Evolutionary conservation across 441 rosid species (phyloP), one percentile per base, ranked within the genome.

Genomic region (Jatropha podagrica): DNA sequence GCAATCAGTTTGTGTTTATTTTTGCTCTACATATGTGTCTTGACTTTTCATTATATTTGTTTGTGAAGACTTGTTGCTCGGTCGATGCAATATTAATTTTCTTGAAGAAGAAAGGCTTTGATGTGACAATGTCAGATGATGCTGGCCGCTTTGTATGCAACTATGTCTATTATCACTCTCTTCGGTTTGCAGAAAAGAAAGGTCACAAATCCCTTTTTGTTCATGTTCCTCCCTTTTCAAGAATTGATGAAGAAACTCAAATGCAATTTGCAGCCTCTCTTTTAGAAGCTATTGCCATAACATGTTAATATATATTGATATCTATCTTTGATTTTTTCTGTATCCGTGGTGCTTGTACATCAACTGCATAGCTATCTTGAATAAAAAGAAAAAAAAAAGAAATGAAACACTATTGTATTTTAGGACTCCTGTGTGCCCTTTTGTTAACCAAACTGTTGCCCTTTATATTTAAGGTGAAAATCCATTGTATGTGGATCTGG

Each of bases 111-210:
- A 89, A 88, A 60, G 96, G 93, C 46, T 85, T 76, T 77, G 92
- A 91, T 7, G 93, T 91, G 83, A 84, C 80, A 71, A 72, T 81
- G 65, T 93, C 98, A 0, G 85, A 88, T 69, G 98, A 93, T 82
- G 98, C 98, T 3, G 98, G 97, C 40, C 88, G 95, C 59, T 91
- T 93, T 78, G 98, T 90, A 37, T 93, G 98, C 90, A 91, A 93
- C 84, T 93, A 88, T 23, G 94, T 90, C 42, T 93, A 93, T 83
- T 90, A 91, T 68, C 96, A 93, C 71, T 91, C 96, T 66, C 92
- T 93, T 58, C 81, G 88, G 71, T 89, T 91, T 73, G 98, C 95
- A 42, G 95, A 90, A 77, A 78, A 85, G 85, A 91, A 85, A 15
- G 91, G 87, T 68, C 85, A 76, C 76, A 87, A 81, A 74, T 89